Evolutionary conservation across 2,329 filamentous ascomycete genomes (phyloP).

Genomic region (Myotisia sp.): DNA sequence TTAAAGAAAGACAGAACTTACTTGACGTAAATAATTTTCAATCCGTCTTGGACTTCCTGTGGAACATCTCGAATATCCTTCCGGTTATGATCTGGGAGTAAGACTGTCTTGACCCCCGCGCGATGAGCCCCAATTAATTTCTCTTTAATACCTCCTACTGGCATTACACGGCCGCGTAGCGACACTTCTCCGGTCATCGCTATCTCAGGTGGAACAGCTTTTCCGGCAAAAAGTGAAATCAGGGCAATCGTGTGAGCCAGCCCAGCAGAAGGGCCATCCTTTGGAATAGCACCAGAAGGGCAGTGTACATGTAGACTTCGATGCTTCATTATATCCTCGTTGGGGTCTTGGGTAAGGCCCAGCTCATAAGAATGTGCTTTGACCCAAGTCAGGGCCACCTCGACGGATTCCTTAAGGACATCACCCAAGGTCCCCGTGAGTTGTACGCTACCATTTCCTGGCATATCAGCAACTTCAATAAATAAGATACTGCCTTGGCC

Average conservation of each 20-base stretch:
- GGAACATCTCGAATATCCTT: slow-evolving; percentile 90
- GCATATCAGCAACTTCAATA: slow-evolving; percentile 97
- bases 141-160: slow-evolving; percentile 96
- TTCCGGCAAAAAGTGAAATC: slow-evolving; percentile 76
- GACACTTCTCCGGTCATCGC: slow-evolving; percentile 82
- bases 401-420: slow-evolving; percentile 91
- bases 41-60: slow-evolving; percentile 68
- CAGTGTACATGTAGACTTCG: slow-evolving; percentile 93
- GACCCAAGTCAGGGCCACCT: slow-evolving; percentile 93
- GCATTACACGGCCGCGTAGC: slow-evolving; percentile 76
- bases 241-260: slow-evolving; percentile 89
- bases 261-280: slow-evolving; percentile 72
- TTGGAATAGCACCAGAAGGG: slow-evolving; percentile 84
- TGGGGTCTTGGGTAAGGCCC: slow-evolving; percentile 63
- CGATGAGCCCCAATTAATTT: slow-evolving; percentile 89
- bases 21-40: slow-evolving; percentile 82
- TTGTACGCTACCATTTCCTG: slow-evolving; percentile 78
- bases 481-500: slow-evolving; percentile 94
- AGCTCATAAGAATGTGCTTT: slow-evolving; percentile 90
- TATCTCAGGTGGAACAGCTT: slow-evolving; percentile 74
- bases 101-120: slow-evolving; percentile 85
- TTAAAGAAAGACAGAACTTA: slow-evolving; percentile 34
- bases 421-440: slow-evolving; percentile 93
- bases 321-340: slow-evolving; percentile 89
- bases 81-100: slow-evolving; percentile 73